A percentile compares a stretch with the other conserved stretches of the same genome.
phyloP scores from a whole-genome alignment of 176 grass and related monocot genomes.

The Eleusine indica region DNA sequence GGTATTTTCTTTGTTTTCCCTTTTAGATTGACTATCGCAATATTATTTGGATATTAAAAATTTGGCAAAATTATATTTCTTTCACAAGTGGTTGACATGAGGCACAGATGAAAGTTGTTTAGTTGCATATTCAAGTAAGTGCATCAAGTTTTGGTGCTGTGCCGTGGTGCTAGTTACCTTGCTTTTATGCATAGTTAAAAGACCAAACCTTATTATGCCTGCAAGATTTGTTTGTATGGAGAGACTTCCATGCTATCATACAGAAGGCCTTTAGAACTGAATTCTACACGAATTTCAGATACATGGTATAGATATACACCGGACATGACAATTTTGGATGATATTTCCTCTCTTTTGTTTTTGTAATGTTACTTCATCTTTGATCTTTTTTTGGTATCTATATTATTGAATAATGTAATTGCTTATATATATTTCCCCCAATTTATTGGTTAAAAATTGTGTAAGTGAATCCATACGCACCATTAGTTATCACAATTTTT shows the following conservation, averaged over 20 bases:
- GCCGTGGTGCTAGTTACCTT: background rate
- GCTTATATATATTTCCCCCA: background rate
- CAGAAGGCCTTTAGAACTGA: background rate
- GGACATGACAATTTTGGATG: background rate
- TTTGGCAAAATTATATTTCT: background rate
- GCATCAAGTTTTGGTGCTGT: background rate
- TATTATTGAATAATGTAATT: slow-evolving; percentile 4
- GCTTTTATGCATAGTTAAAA: background rate
- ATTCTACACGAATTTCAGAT: background rate
- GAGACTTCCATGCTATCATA: background rate
- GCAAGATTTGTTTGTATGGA: background rate
- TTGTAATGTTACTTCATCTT: background rate
- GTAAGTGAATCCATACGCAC: background rate
- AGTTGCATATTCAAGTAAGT: background rate
- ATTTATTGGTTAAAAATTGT: background rate
- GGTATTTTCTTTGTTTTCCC: too few species aligned
- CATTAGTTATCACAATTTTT: background rate
- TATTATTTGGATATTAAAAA: too few species aligned
- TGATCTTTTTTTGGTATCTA: background rate
- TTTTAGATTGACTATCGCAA: too few species aligned
- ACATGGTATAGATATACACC: background rate
- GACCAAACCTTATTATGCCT: background rate
- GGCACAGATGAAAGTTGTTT: background rate
- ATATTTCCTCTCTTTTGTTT: background rate
- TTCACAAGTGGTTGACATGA: background rate